Evolutionary conservation across 2,329 filamentous ascomycete species (phyloP).

Genomic region (Colletotrichum sp.): DNA sequence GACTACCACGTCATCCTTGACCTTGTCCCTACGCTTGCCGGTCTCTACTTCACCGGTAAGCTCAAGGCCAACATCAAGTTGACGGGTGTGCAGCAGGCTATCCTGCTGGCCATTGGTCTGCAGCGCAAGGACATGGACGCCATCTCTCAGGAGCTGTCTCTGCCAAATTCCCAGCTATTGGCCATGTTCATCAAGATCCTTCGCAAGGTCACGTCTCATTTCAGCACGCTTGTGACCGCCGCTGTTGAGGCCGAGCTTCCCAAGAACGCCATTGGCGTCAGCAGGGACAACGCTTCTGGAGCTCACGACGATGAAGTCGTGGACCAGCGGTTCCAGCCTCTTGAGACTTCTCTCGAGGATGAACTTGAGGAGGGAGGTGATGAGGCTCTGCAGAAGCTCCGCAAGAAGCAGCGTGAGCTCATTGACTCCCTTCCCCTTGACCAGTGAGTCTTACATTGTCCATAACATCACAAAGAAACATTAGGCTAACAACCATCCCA

Average conservation of each 20-base stretch:
- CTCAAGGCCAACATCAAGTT: constrained; percentile 72
- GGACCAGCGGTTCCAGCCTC: constrained; percentile 70
- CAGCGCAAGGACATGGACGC: constrained; percentile 88
- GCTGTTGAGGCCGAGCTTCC: constrained; percentile 75
- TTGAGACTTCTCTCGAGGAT: constrained; percentile 76
- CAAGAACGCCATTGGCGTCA: constrained; percentile 61
- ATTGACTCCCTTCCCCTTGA: constrained; percentile 92
- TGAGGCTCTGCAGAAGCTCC: constrained; percentile 73
- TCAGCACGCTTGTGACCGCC: constrained; percentile 75
- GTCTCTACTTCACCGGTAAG: constrained; percentile 83
- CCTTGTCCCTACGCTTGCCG: constrained; percentile 82
- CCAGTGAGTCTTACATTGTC: constrained; percentile 61
- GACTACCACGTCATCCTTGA: constrained; percentile 98
- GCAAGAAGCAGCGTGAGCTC: constrained; percentile 82
- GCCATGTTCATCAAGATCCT: constrained; percentile 98
- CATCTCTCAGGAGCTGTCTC: constrained; percentile 77
- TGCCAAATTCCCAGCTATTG: constrained; percentile 80
- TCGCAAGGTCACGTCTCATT: constrained; percentile 82
- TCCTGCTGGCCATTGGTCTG: constrained; percentile 88
- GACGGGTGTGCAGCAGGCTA: constrained; percentile 82
- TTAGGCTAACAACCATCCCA: constrained; percentile 30
- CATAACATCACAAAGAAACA: neutral
- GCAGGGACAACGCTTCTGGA: constrained; percentile 62
- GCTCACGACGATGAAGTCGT: constrained; percentile 74
- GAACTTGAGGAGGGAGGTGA: constrained; percentile 86